Conservation (phyloP, 164 flowering plant genomes). For the Nymphaea colorata region DNA sequence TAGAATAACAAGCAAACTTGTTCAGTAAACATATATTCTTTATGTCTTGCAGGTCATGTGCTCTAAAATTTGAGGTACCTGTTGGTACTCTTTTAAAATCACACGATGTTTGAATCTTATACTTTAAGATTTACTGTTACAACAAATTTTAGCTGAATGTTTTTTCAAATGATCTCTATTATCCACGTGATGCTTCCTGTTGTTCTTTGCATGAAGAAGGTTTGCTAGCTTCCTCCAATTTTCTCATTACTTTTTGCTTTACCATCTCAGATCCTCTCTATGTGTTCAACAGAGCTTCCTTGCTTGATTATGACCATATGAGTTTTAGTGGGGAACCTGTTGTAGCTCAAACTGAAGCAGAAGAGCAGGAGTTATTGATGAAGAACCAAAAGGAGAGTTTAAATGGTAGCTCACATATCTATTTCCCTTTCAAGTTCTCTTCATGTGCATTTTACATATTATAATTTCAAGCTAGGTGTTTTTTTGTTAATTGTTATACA, state of each 20-base stretch:
- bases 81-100: too few relatives aligned
- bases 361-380: slow-evolving; percentile 45
- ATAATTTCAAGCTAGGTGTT: too few relatives aligned
- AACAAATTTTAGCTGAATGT: neutral
- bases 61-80: too few relatives aligned
- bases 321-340: slow-evolving; percentile 79
- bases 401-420: slow-evolving; percentile 32
- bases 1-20: too few relatives aligned
- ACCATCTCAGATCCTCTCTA: slow-evolving; percentile 49
- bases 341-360: slow-evolving; percentile 42
- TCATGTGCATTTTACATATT: neutral
- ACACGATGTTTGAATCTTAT: too few relatives aligned
- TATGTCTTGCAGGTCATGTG: too few relatives aligned
- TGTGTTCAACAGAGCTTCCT: slow-evolving; percentile 41
- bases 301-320: slow-evolving; percentile 73
- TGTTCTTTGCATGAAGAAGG: neutral
- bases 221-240: neutral
- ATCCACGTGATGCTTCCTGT: too few relatives aligned
- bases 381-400: slow-evolving; percentile 43
- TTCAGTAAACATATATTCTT: too few relatives aligned
- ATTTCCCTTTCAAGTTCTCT: neutral
- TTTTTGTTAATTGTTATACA: too few relatives aligned
- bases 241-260: neutral
- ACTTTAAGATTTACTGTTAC: too few relatives aligned
- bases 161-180: neutral